A percentile compares a stretch with the other conserved stretches of the same genome.
phyloP scores from a whole-genome alignment of 2,329 filamentous ascomycete species.

The Sporothrix pallida region DNA sequence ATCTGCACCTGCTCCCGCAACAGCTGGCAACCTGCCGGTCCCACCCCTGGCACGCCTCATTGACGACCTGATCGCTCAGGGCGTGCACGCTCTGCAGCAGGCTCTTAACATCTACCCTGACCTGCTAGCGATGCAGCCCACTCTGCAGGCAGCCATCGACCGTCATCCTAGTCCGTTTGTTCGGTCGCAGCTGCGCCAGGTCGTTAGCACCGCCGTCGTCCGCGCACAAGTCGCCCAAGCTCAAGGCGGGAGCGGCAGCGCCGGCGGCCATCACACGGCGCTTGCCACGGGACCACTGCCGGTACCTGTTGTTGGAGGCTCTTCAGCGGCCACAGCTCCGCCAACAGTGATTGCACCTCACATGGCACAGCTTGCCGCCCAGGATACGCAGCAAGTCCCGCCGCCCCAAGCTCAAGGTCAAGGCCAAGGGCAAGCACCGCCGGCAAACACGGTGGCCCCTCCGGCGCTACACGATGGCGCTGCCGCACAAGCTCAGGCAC shows the following conservation, averaged over 20 bases:
- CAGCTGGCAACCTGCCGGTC: constrained; percentile 40
- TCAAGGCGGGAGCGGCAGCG: constrained; percentile 12
- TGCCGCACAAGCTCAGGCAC: not conserved
- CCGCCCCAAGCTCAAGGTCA: not conserved
- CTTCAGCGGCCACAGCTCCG: not conserved
- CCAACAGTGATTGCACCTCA: constrained; percentile 12
- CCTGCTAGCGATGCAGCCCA: constrained; percentile 55
- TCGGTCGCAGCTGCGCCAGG: constrained; percentile 57
- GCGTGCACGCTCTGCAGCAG: constrained; percentile 54
- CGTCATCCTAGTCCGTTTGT: constrained; percentile 55
- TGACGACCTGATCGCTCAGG: constrained; percentile 59
- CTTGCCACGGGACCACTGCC: not conserved
- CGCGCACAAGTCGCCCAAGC: constrained; percentile 54
- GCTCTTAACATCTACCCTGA: constrained; percentile 55
- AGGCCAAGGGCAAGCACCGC: not conserved
- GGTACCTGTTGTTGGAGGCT: not conserved
- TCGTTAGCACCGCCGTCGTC: constrained; percentile 55
- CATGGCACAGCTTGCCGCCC: not conserved
- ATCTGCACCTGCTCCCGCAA: not conserved
- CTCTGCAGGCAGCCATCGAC: constrained; percentile 59
- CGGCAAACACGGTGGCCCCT: not conserved
- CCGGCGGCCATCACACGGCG: not conserved
- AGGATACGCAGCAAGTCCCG: not conserved
- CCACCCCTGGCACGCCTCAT: constrained; percentile 59
- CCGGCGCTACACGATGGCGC: not conserved